Evolutionary conservation across 352 stramenopile species (phyloP).

Genomic region (Aphanomyces astaci): DNA sequence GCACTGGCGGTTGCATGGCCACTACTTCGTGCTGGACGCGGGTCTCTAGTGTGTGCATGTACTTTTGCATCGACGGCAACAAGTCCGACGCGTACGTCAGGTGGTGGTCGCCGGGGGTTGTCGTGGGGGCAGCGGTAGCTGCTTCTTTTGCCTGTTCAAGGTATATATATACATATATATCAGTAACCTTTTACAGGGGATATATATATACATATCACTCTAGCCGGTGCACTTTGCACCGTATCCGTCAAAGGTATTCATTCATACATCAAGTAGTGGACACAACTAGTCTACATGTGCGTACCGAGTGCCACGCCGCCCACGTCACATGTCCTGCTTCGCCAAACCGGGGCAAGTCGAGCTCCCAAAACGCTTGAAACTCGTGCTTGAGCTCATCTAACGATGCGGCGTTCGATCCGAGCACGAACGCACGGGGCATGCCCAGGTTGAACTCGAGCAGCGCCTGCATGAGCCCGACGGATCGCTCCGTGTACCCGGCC

Average conservation of each 20-base stretch:
- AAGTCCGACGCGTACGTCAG: not conserved
- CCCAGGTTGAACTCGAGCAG: constrained; percentile 45
- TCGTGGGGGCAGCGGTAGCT: too few species aligned
- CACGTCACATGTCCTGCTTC: constrained; percentile 17
- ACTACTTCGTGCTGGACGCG: not conserved
- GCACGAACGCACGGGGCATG: not conserved
- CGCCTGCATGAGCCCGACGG: constrained; percentile 58
- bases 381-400: constrained; percentile 17
- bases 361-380: constrained; percentile 36
- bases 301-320: not conserved
- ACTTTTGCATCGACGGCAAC: constrained; percentile 2
- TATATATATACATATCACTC: too few species aligned
- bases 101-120: too few species aligned
- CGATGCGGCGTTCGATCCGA: not conserved
- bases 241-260: too few species aligned
- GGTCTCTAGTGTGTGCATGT: not conserved
- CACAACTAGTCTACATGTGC: too few species aligned
- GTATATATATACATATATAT: too few species aligned
- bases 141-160: too few species aligned
- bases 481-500: constrained; percentile 50
- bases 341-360: constrained; percentile 28
- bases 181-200: too few species aligned
- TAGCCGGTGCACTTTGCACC: too few species aligned
- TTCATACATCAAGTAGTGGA: too few species aligned
- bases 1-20: constrained; percentile 3